Percentiles rank a stretch among this genome's conserved stretches.
Conservation (phyloP, 2,329 filamentous ascomycete species). For the Botrytis medusae region DNA sequence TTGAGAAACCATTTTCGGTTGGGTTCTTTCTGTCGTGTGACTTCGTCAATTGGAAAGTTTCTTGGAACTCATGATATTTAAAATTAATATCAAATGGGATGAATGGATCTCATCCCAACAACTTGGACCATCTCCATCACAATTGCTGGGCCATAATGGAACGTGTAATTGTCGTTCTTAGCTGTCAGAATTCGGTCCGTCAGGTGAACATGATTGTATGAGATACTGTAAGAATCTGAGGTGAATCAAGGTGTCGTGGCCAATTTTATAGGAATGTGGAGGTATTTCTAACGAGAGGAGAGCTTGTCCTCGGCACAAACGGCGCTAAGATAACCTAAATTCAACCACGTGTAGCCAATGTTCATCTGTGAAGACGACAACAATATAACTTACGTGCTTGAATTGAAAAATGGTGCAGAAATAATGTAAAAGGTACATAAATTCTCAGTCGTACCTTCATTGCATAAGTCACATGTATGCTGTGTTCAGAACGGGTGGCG, state of each 20-base stretch:
- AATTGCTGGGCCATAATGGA: background rate
- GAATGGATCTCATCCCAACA: slow-evolving; percentile 18
- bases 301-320: slow-evolving; percentile 5
- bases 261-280: slow-evolving; percentile 3
- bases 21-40: slow-evolving; percentile 7
- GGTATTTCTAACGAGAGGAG: background rate
- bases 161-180: background rate
- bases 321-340: slow-evolving; percentile 15
- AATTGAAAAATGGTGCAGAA: background rate
- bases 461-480: background rate
- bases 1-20: background rate
- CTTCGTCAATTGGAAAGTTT: slow-evolving; percentile 4
- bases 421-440: background rate
- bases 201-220: slow-evolving; percentile 5
- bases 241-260: background rate
- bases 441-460: background rate
- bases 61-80: background rate
- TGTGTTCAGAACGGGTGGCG: background rate
- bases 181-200: slow-evolving; percentile 12
- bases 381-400: background rate
- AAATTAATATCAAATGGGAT: slow-evolving; percentile 1
- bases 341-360: slow-evolving; percentile 10
- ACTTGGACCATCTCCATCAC: slow-evolving; percentile 13
- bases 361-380: background rate
- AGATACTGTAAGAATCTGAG: slow-evolving; percentile 1